Evolutionary conservation across 768 basidiomycete species (phyloP).

Genomic region (Suillus brevipes): DNA sequence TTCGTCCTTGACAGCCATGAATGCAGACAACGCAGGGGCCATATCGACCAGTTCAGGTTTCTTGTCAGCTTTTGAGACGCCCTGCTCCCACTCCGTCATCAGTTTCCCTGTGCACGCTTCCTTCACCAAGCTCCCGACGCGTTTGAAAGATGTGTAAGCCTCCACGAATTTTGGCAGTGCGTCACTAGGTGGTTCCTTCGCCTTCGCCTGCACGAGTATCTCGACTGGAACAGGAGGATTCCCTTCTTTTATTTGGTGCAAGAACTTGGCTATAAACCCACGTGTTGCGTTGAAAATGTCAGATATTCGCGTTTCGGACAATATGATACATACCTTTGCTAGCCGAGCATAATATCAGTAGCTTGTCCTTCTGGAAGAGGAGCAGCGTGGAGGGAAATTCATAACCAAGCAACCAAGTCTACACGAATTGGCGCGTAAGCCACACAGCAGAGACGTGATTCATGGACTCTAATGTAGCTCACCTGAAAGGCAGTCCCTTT

Average conservation of each 20-base stretch:
- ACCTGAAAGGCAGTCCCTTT: conserved; percentile 94
- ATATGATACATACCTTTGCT: conserved; percentile 67
- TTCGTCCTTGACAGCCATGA: conserved; percentile 87
- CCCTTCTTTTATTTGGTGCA: conserved; percentile 70
- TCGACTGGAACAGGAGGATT: conserved; percentile 64
- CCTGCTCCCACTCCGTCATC: conserved; percentile 80
- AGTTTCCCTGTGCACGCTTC: conserved; percentile 86
- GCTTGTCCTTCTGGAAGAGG: conserved; percentile 74
- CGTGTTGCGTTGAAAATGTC: conserved; percentile 11
- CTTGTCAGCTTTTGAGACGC: conserved; percentile 49
- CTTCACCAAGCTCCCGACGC: conserved; percentile 77
- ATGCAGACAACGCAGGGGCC: conserved; percentile 66
- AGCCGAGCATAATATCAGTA: conserved; percentile 81
- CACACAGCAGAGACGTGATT: conserved; percentile 2
- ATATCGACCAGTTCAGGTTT: conserved; percentile 83
- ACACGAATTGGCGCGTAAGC: conserved; percentile 13
- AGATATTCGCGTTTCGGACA: conserved; percentile 8
- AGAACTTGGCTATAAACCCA: conserved; percentile 68
- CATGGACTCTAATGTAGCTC: conserved; percentile 21
- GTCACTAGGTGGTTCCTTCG: conserved; percentile 75
- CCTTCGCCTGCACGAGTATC: conserved; percentile 75
- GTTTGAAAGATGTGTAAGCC: conserved; percentile 57
- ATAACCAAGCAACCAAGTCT: conserved; percentile 97
- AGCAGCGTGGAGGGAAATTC: conserved; percentile 96
- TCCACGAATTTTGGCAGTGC: conserved; percentile 69